phyloP scores from a whole-genome alignment of 78 protist genomes.

The Dictyostelium brefeldianum region DNA sequence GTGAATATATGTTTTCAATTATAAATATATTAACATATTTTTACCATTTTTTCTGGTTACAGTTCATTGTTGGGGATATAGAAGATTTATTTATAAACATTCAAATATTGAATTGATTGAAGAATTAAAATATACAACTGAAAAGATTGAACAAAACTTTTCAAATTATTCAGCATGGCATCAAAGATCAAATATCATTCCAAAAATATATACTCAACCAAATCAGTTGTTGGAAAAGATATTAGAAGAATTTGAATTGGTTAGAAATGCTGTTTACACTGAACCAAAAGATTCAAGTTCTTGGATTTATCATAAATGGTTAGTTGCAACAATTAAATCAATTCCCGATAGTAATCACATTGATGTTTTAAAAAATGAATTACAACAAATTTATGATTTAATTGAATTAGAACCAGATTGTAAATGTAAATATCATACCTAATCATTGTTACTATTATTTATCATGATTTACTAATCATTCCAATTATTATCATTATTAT shows the following conservation, averaged over 20 bases:
- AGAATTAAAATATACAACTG: conserved; percentile 85
- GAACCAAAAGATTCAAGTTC: conserved; percentile 96
- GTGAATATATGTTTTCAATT: background rate
- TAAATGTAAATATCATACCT: conserved; percentile 68
- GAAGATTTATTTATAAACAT: conserved; percentile 74
- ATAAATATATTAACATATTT: background rate
- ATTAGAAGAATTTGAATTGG: conserved; percentile 89
- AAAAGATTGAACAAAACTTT: conserved; percentile 89
- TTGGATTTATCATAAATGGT: conserved; percentile 96
- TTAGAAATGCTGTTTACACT: conserved; percentile 90
- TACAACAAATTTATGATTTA: conserved; percentile 49
- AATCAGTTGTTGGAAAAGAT: conserved; percentile 2
- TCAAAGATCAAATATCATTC: conserved; percentile 85
- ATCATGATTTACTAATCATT: background rate
- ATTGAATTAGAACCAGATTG: conserved; percentile 83
- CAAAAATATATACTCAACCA: conserved; percentile 50
- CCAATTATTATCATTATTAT: no score
- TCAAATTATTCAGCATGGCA: conserved; percentile 98
- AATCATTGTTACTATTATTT: no score
- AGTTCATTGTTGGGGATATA: conserved; percentile 94
- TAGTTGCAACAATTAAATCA: conserved; percentile 75
- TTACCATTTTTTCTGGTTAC: no score
- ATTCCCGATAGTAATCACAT: conserved; percentile 40
- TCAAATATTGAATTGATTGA: conserved; percentile 6
- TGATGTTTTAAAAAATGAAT: conserved; percentile 66